Evolutionary conservation across 2,329 filamentous ascomycete genomes (phyloP).

Genomic region (Penicillium griseofulvum): DNA sequence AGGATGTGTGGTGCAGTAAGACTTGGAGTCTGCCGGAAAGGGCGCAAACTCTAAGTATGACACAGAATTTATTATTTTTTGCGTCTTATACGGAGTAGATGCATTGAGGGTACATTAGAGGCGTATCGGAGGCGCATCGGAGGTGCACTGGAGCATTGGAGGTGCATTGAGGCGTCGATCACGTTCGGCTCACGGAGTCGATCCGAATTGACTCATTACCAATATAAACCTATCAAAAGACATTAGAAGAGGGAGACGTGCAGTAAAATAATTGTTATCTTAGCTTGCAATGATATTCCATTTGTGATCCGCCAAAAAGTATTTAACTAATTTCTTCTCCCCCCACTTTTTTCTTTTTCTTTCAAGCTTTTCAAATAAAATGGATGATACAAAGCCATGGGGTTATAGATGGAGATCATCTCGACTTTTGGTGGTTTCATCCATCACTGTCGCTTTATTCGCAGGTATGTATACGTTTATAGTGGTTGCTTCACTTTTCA

Average conservation of each 20-base stretch:
- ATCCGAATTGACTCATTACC: slow-evolving; percentile 1
- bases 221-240: not conserved
- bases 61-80: not conserved
- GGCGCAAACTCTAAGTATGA: slow-evolving; percentile 7
- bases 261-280: not conserved
- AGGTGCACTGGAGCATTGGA: not conserved
- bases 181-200: not conserved
- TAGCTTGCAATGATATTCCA: not conserved
- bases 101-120: not conserved
- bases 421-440: slow-evolving; percentile 4
- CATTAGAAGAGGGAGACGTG: not conserved
- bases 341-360: slow-evolving; percentile 4
- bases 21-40: not conserved
- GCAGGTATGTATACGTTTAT: not conserved
- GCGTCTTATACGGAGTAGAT: not conserved
- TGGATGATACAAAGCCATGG: slow-evolving; percentile 8
- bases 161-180: slow-evolving; percentile 1
- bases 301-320: not conserved
- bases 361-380: not conserved
- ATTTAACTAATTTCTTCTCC: slow-evolving; percentile 1
- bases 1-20: not conserved
- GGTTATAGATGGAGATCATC: slow-evolving; percentile 13
- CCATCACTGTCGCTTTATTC: slow-evolving; percentile 11
- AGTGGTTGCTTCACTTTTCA: not conserved
- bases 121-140: not conserved